phyloP scores from a whole-genome alignment of 169 alveolate species.

The Theileria sp. region DNA sequence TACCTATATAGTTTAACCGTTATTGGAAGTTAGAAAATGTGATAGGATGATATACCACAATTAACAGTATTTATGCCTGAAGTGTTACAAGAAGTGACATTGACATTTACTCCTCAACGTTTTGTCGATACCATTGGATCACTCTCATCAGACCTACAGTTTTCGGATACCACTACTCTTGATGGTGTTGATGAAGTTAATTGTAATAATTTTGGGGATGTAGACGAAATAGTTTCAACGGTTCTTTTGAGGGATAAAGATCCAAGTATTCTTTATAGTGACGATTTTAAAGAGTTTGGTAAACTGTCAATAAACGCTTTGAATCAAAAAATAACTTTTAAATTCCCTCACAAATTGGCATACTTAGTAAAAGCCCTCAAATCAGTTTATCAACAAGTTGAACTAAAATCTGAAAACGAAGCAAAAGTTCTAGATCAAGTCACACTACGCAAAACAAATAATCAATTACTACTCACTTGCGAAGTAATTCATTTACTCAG shows the following conservation, averaged over 20 bases:
- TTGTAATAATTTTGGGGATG: slow-evolving; percentile 2
- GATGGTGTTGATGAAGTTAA: slow-evolving; percentile 22
- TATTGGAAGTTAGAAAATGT: background rate
- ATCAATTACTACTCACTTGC: slow-evolving; percentile 25
- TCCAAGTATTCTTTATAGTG: slow-evolving; percentile 53
- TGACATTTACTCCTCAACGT: slow-evolving; percentile 42
- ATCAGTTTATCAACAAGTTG: slow-evolving; percentile 66
- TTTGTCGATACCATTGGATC: slow-evolving; percentile 52
- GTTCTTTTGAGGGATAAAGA: slow-evolving; percentile 56
- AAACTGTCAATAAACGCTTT: slow-evolving; percentile 59
- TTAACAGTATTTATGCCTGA: slow-evolving; percentile 77
- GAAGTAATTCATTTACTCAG: background rate
- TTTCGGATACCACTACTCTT: slow-evolving; percentile 19
- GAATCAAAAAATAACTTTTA: slow-evolving; percentile 67
- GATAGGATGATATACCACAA: slow-evolving; percentile 63
- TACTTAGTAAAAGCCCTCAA: slow-evolving; percentile 46
- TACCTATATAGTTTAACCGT: background rate
- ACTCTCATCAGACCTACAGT: slow-evolving; percentile 39
- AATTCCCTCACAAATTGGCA: slow-evolving; percentile 57
- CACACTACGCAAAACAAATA: slow-evolving; percentile 20
- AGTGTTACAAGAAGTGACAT: slow-evolving; percentile 69
- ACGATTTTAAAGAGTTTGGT: slow-evolving; percentile 65
- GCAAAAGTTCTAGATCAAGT: slow-evolving; percentile 27
- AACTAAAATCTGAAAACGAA: slow-evolving; percentile 11
- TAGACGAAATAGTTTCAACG: slow-evolving; percentile 45